These are phyloP conservation scores for Olyra latifolia DNA, from an alignment of 176 grass and related monocot genomes.

Conservation along the genomic window DNA sequence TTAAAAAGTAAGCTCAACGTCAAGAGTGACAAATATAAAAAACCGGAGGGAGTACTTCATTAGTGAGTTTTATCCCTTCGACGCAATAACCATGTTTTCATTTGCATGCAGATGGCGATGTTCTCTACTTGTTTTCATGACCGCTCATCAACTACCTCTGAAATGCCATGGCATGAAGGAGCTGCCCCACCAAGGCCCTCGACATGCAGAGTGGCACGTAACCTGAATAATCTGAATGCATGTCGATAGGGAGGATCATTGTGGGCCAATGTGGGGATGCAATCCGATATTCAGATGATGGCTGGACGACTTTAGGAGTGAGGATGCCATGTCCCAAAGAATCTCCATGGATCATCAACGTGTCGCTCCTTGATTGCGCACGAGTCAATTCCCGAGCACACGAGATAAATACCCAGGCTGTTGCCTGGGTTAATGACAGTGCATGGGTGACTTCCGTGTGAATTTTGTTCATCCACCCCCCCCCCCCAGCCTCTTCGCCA, in stretches of 20 bases:
- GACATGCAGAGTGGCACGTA: conserved; percentile 27
- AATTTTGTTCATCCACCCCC: conserved; percentile 3
- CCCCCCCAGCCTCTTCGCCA: no score
- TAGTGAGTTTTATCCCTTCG: neutral
- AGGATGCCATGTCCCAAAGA: conserved; percentile 28
- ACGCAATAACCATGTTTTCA: neutral
- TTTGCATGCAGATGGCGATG: conserved; percentile 28
- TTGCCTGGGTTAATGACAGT: conserved; percentile 24
- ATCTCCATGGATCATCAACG: conserved; percentile 35
- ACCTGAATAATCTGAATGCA: conserved; percentile 15
- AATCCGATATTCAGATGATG: conserved; percentile 51
- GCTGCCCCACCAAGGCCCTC: conserved; percentile 12
- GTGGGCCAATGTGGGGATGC: conserved; percentile 39
- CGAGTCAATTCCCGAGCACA: conserved; percentile 17
- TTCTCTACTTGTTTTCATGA: conserved; percentile 21
- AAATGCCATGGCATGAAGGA: conserved; percentile 21
- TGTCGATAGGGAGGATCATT: conserved; percentile 40
- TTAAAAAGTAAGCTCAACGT: no score
- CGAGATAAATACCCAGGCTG: neutral
- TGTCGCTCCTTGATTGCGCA: conserved; percentile 25
- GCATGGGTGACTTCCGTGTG: neutral
- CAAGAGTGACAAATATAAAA: no score
- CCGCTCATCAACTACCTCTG: conserved; percentile 17
- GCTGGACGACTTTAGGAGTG: conserved; percentile 22
- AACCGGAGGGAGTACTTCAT: no score